phyloP scores from a whole-genome alignment of 768 basidiomycete genomes.

The Pleurotus pulmonarius region DNA sequence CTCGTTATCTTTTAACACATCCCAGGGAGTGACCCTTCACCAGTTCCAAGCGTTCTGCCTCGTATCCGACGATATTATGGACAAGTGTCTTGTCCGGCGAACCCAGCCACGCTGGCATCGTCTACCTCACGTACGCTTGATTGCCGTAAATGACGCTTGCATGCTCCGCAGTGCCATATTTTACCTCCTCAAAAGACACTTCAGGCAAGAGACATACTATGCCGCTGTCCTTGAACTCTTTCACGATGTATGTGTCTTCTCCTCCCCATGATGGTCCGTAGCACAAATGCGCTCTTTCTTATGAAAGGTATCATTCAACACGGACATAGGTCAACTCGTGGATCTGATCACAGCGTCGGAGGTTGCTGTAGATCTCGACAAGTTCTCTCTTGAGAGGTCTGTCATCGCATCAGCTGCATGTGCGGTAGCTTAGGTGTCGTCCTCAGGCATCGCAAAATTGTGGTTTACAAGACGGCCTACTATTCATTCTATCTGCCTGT shows the following conservation, averaged over 20 bases:
- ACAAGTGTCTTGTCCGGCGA: constrained; percentile 87
- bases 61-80: constrained; percentile 97
- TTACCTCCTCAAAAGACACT: constrained; percentile 80
- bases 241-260: constrained; percentile 47
- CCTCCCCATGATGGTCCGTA: background rate
- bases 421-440: background rate
- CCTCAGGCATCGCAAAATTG: constrained; percentile 80
- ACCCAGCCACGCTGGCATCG: constrained; percentile 95
- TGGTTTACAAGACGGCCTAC: constrained; percentile 94
- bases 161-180: constrained; percentile 95
- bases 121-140: constrained; percentile 58
- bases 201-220: constrained; percentile 77
- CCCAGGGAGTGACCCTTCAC: background rate
- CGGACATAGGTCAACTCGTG: constrained; percentile 92
- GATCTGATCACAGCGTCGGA: constrained; percentile 95
- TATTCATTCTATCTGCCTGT: constrained; percentile 99
- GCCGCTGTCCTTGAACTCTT: constrained; percentile 86
- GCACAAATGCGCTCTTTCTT: background rate
- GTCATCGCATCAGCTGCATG: constrained; percentile 12
- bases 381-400: constrained; percentile 85
- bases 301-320: constrained; percentile 64
- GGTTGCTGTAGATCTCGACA: constrained; percentile 75
- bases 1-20: background rate
- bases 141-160: constrained; percentile 94
- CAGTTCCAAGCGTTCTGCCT: constrained; percentile 97